A percentile compares a stretch with the other conserved stretches of the same genome.
These are phyloP conservation scores for Aspergillus vadensis DNA, from an alignment of 2,329 filamentous ascomycete species.

Conservation along the genomic window DNA sequence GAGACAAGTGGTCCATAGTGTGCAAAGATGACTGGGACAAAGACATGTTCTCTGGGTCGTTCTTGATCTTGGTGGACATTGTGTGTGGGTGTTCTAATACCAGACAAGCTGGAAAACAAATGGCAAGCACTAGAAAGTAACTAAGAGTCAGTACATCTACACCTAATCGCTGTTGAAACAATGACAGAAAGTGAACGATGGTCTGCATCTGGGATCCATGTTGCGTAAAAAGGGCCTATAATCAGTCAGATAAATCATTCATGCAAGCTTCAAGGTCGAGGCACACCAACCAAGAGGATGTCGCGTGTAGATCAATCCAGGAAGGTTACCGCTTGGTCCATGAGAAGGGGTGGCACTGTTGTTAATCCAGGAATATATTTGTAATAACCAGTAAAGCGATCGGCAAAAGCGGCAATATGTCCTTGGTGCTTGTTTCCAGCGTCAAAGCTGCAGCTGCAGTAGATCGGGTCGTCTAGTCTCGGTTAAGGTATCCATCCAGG, in stretches of 20 bases:
- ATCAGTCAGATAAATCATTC: not conserved
- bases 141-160: conserved; percentile 37
- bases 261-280: not conserved
- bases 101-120: conserved; percentile 22
- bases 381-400: conserved; percentile 8
- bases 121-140: conserved; percentile 33
- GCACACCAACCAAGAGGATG: conserved; percentile 12
- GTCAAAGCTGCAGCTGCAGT: not conserved
- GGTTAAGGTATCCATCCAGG: not conserved
- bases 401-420: conserved; percentile 1
- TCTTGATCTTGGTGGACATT: conserved; percentile 44
- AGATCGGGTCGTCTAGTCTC: not conserved
- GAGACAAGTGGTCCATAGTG: conserved; percentile 36
- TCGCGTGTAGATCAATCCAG: not conserved
- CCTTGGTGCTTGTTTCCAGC: not conserved
- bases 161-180: conserved; percentile 18
- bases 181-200: conserved; percentile 16
- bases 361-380: conserved; percentile 10
- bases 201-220: conserved; percentile 25
- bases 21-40: conserved; percentile 35
- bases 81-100: conserved; percentile 25
- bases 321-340: conserved; percentile 12
- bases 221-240: not conserved
- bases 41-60: conserved; percentile 40
- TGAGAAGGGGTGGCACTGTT: not conserved